A percentile compares a stretch with the other conserved stretches of the same genome.
phyloP scores from a whole-genome alignment of 805 yeast genomes.

The Yamadazyma philogaea region DNA sequence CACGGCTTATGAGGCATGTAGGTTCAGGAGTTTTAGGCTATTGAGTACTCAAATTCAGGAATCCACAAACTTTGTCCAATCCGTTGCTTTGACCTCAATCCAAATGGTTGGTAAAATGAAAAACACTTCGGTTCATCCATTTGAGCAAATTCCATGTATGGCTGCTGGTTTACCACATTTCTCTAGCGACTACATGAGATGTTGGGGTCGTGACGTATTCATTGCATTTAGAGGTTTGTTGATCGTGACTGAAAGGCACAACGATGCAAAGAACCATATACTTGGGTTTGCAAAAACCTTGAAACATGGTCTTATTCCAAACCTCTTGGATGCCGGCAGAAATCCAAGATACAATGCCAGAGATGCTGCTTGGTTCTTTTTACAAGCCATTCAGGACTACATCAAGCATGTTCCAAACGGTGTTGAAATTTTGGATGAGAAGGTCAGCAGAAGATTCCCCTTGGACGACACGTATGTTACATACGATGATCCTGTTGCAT shows the following conservation, averaged over 20 bases:
- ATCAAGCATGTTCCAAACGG: conserved; percentile 68
- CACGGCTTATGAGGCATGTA: conserved; percentile 77
- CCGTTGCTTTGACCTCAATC: conserved; percentile 74
- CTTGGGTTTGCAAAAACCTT: conserved; percentile 84
- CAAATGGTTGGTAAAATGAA: conserved; percentile 80
- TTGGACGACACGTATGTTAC: conserved; percentile 76
- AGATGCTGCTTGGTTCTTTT: conserved; percentile 95
- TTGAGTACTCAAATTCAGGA: conserved; percentile 53
- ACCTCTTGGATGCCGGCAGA: conserved; percentile 85
- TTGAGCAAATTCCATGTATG: conserved; percentile 61
- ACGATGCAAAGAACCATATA: conserved; percentile 78
- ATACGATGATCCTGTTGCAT: conserved; percentile 70
- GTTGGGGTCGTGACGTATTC: conserved; percentile 98
- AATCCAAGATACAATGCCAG: conserved; percentile 95
- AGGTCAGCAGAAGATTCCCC: conserved; percentile 82
- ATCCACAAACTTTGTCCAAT: conserved; percentile 73
- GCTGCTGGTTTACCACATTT: conserved; percentile 98
- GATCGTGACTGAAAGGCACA: conserved; percentile 71
- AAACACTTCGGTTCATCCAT: conserved; percentile 73
- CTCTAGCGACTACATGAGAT: conserved; percentile 86
- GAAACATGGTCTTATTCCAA: conserved; percentile 94
- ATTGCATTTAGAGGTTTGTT: conserved; percentile 81
- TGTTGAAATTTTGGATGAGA: conserved; percentile 58
- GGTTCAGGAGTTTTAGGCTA: conserved; percentile 59
- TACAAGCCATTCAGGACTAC: conserved; percentile 87